Conservation (phyloP, 1,284 basidiomycete genomes). For the Microbotryum scabiosae region DNA sequence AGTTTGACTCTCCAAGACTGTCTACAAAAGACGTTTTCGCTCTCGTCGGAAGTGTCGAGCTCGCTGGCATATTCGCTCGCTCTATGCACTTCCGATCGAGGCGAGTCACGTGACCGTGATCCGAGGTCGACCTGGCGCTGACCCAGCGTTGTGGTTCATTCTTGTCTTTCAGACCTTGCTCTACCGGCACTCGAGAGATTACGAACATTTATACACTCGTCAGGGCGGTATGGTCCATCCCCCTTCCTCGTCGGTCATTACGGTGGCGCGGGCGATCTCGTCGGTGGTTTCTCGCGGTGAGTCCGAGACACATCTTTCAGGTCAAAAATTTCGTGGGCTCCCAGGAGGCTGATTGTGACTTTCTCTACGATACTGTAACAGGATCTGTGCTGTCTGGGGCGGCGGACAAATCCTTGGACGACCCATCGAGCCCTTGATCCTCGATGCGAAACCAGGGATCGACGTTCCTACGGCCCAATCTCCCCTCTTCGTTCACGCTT, state of each 20-base stretch:
- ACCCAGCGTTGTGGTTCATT: not conserved
- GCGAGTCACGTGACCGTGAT: slow-evolving; percentile 7
- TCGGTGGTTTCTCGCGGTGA: slow-evolving; percentile 74
- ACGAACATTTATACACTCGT: slow-evolving; percentile 62
- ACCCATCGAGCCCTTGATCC: slow-evolving; percentile 45
- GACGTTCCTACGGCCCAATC: slow-evolving; percentile 15
- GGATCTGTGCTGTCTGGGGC: slow-evolving; percentile 73
- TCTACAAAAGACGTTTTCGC: slow-evolving; percentile 13
- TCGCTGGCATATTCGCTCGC: slow-evolving; percentile 36
- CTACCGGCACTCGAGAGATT: slow-evolving; percentile 56
- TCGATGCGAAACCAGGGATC: slow-evolving; percentile 10
- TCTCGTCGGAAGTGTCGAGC: slow-evolving; percentile 10
- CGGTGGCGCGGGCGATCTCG: slow-evolving; percentile 83
- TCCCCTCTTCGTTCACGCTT: slow-evolving; percentile 11
- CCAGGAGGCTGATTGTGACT: not conserved
- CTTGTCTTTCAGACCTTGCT: slow-evolving; percentile 13
- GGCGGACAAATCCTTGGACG: slow-evolving; percentile 76
- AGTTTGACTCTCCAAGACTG: slow-evolving; percentile 41
- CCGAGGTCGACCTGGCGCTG: no score
- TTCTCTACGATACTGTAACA: slow-evolving; percentile 33
- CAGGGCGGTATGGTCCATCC: slow-evolving; percentile 79
- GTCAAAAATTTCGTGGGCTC: not conserved
- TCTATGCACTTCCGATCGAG: slow-evolving; percentile 34
- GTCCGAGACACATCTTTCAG: slow-evolving; percentile 9
- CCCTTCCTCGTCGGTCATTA: slow-evolving; percentile 92